phyloP scores from a whole-genome alignment of 1,284 basidiomycete genomes.

The Melampsora abietis-canadensis region DNA sequence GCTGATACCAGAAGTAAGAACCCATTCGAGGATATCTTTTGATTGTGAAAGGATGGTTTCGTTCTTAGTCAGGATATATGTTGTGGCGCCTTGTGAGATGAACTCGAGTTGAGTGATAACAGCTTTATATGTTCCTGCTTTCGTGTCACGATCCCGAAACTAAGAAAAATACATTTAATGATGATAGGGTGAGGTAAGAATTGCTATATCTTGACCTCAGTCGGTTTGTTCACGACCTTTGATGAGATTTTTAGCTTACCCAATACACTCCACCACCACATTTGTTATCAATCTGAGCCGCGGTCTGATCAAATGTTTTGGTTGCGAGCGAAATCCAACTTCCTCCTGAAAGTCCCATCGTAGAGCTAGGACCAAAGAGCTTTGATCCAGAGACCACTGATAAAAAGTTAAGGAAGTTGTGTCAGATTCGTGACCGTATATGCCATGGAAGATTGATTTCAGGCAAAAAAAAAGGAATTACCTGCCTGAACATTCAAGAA shows the following conservation, averaged over 20 bases:
- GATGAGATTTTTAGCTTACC: not conserved
- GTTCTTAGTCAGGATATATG: not conserved
- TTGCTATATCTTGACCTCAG: not conserved
- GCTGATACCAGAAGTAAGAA: not conserved
- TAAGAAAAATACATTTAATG: not conserved
- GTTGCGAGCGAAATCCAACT: not conserved
- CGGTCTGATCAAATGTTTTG: not conserved
- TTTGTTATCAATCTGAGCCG: not conserved
- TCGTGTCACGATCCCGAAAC: not conserved
- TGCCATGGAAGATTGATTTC: no score
- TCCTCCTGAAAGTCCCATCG: not conserved
- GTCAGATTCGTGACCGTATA: not conserved
- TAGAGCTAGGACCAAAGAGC: not conserved
- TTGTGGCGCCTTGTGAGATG: not conserved
- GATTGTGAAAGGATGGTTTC: not conserved
- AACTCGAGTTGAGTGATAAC: slow-evolving; percentile 10
- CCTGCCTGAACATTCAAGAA: not conserved
- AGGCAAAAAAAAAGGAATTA: not conserved
- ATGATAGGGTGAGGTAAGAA: no score
- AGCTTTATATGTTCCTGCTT: not conserved
- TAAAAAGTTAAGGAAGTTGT: not conserved
- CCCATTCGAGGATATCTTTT: not conserved
- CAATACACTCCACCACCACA: slow-evolving; percentile 8
- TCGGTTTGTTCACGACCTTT: no score
- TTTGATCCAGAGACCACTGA: not conserved